Base-by-base conservation (phyloP, 1,284 basidiomycete genomes). In the Ganoderma multipileum region DNA sequence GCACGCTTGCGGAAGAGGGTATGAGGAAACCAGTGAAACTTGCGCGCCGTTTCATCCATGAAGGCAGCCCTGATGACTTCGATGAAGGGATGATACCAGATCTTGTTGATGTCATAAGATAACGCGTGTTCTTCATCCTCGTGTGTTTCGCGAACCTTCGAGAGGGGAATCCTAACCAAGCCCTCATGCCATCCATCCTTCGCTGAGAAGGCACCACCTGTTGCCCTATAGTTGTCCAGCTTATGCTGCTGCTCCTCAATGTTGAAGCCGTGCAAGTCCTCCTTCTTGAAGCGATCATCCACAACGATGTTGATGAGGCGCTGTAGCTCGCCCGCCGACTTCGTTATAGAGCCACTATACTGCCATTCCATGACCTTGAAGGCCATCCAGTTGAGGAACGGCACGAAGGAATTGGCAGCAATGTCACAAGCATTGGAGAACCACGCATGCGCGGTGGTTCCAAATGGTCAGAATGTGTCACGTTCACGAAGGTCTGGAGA, bases 321-420 rank as follows among this genome's bases (percentile, higher is more conserved):
- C 41, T 81, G 67, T 0, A 82, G 68, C 28, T 79, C 79, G 0
- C 14, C 70, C 0, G 72, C 61, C 0, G 79, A 81, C 55, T 80
- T 80, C 2, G 30, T 12, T 1, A 63, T 68, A 0, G 75, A 76
- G 0, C 73, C 69, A 4, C 71, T 72, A 61, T 79, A 76, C 42
- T 76, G 76, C 81, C 80, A 82, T 1, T 63, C 54, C 73, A 82
- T 77, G 1, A 81, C 61, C 0, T 62, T 68, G 30, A 72, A 78
- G 16, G 73, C 70, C 0, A 74, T 74, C 3, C 70, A 65, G 64
- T 78, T 81, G 2, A 76, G 62, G 38, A 81, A 81, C 0, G 76
- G 80, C 0, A 67, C 63, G 47, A 76, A 77, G 59, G 66, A 75
- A 0, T 68, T 65, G 0, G 52, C 44, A 7, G 33, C 33, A 7